phyloP scores from a whole-genome alignment of 148 eudicot genomes.

The Diospyros kaki region DNA sequence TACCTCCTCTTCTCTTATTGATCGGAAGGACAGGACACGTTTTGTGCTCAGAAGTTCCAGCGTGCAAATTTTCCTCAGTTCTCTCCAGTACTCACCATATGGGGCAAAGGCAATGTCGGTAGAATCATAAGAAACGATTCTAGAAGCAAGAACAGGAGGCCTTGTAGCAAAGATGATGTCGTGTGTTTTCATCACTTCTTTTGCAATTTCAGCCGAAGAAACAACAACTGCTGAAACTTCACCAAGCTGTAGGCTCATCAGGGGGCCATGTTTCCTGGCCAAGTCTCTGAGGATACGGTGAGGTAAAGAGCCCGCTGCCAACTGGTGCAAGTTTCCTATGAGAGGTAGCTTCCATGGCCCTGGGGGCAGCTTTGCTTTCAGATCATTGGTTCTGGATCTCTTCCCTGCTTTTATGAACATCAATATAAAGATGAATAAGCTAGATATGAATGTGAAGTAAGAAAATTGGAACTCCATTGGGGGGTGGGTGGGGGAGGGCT shows the following conservation, averaged over 20 bases:
- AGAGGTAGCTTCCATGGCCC: constrained; percentile 10
- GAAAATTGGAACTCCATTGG: not conserved
- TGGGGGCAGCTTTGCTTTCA: constrained; percentile 1
- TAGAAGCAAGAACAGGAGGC: constrained; percentile 5
- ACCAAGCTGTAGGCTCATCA: constrained; percentile 32
- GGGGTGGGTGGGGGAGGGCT: not conserved
- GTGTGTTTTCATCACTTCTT: constrained; percentile 23
- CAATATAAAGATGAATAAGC: not conserved
- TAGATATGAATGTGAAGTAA: not conserved
- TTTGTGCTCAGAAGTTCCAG: constrained; percentile 21
- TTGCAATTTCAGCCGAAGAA: constrained; percentile 25
- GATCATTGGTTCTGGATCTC: not conserved
- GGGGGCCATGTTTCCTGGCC: constrained; percentile 25
- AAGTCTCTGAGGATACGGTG: constrained; percentile 20
- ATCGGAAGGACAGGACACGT: constrained; percentile 20
- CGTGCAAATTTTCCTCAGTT: constrained; percentile 20
- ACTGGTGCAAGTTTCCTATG: constrained; percentile 20
- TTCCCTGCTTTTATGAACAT: not conserved
- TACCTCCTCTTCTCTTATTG: constrained; percentile 19
- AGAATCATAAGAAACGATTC: constrained; percentile 10
- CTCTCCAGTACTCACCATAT: constrained; percentile 25
- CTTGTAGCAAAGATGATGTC: constrained; percentile 26
- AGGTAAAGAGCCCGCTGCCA: constrained; percentile 22
- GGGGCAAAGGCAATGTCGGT: constrained; percentile 15
- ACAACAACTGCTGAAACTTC: constrained; percentile 20